Evolutionary conservation across 1,284 basidiomycete genomes (phyloP).

Genomic region (Bjerkandera adusta): DNA sequence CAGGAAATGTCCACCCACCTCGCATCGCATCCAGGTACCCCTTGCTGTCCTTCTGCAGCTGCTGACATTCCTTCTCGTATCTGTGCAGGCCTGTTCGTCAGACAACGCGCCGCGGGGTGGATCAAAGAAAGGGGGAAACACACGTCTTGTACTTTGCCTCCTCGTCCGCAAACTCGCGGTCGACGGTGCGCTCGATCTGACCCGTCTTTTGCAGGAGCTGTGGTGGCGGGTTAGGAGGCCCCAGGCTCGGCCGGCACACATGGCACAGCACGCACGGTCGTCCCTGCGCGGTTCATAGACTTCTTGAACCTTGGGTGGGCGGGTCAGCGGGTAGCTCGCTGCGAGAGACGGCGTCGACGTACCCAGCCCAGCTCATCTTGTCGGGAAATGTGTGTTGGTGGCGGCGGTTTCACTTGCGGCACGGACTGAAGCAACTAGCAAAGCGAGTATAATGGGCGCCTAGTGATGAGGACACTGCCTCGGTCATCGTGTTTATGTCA

Average conservation of each 20-base stretch:
- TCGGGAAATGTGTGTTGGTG: too few species aligned
- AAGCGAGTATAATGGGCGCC: too few species aligned
- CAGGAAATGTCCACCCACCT: slow-evolving; percentile 44
- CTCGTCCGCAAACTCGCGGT: slow-evolving; percentile 92
- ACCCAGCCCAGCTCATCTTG: slow-evolving; percentile 53
- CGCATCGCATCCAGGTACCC: slow-evolving; percentile 94
- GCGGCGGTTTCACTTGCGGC: too few species aligned
- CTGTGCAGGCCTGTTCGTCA: slow-evolving; percentile 39
- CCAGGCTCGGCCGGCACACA: slow-evolving; percentile 3
- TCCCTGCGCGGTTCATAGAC: slow-evolving; percentile 89
- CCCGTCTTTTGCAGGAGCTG: slow-evolving; percentile 96
- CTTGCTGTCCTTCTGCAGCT: slow-evolving; percentile 94
- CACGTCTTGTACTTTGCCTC: slow-evolving; percentile 88
- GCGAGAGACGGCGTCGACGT: slow-evolving; percentile 17
- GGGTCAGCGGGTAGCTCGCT: neutral
- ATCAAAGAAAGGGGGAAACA: slow-evolving; percentile 33
- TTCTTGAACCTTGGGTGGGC: slow-evolving; percentile 79
- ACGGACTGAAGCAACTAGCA: too few species aligned
- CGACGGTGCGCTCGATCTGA: slow-evolving; percentile 94
- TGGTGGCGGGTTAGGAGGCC: slow-evolving; percentile 12
- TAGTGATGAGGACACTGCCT: too few species aligned
- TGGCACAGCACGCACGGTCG: slow-evolving; percentile 54
- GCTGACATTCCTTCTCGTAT: slow-evolving; percentile 91
- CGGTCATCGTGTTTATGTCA: too few species aligned
- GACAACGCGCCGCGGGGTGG: neutral